Evolutionary conservation across 345 rosid species (phyloP).

Genomic region (Theobroma cacao): DNA sequence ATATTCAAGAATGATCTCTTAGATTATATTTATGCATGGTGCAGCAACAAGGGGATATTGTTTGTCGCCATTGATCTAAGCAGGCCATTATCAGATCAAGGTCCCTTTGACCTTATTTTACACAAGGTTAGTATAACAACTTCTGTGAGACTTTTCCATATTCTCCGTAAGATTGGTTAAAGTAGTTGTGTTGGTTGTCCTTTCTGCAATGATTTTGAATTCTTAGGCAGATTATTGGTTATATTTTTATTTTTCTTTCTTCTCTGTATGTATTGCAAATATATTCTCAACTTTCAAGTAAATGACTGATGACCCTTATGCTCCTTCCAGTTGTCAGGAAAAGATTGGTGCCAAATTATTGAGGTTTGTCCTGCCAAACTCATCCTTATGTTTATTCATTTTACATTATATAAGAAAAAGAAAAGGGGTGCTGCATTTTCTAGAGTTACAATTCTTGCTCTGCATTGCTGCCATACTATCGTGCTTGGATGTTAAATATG

Average conservation of each 20-base stretch:
- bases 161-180: background rate
- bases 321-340: constrained; percentile 59
- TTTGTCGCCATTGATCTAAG: constrained; percentile 71
- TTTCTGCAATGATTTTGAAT: background rate
- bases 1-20: constrained; percentile 4
- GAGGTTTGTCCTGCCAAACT: constrained; percentile 57
- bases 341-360: constrained; percentile 66
- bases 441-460: background rate
- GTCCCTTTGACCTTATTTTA: constrained; percentile 86
- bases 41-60: constrained; percentile 77
- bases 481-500: constrained; percentile 10
- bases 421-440: background rate
- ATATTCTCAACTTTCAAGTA: background rate
- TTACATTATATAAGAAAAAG: constrained; percentile 1
- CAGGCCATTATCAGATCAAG: constrained; percentile 77
- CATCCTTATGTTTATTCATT: background rate
- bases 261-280: constrained; percentile 4
- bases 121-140: constrained; percentile 67
- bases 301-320: constrained; percentile 31
- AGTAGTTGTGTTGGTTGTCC: background rate
- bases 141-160: background rate
- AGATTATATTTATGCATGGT: constrained; percentile 21
- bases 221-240: background rate
- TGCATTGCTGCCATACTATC: constrained; percentile 1
- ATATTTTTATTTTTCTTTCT: background rate